Evolutionary conservation across 164 flowering plant genomes (phyloP), one percentile per base, ranked within the genome.

Genomic region (Piper betle): DNA sequence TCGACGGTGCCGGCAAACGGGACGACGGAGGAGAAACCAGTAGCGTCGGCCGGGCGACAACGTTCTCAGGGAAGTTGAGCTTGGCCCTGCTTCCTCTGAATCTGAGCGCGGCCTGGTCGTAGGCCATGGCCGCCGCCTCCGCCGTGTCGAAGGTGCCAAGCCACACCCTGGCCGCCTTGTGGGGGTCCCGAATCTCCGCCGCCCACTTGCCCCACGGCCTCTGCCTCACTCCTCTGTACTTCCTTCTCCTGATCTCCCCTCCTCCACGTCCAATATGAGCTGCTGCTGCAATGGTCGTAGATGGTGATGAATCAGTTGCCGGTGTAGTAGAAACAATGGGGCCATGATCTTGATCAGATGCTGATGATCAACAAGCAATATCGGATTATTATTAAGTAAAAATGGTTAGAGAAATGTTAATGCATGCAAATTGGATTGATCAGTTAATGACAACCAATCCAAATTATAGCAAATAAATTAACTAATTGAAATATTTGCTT

Each of bases 161-260:
- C 91, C 91, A 85, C 1, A 85, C 91, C 39, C 92, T 67, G 2
- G 88, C 88, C 2, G 92, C 92, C 63, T 83, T 86, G 64, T 83
- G 88, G 2, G 91, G 91, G 61, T 85, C 91, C 3, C 91, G 75
- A 15, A 85, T 85, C 68, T 85, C 91, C 0, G 88, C 88, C 5
- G 91, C 91, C 86, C 87, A 85, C 74, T 83, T 85, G 0, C 91
- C 87, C 91, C 91, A 83, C 16, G 91, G 92, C 69, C 92, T 72
- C 63, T 86, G 88, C 38, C 92, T 68, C 5, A 83, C 87, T 54
- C 92, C 92, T 68, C 92, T 78, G 76, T 84, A 86, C 66, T 74
- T 73, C 53, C 87, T 76, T 46, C 81, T 75, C 19, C 76, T 68
- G 52, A 80, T 86, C 6, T 9, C 61, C 8, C 68, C 58, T 69